Evolutionary conservation across 2,329 filamentous ascomycete species (phyloP), one percentile per base, ranked within the genome.

Genomic region (Myriangium duriaei): DNA sequence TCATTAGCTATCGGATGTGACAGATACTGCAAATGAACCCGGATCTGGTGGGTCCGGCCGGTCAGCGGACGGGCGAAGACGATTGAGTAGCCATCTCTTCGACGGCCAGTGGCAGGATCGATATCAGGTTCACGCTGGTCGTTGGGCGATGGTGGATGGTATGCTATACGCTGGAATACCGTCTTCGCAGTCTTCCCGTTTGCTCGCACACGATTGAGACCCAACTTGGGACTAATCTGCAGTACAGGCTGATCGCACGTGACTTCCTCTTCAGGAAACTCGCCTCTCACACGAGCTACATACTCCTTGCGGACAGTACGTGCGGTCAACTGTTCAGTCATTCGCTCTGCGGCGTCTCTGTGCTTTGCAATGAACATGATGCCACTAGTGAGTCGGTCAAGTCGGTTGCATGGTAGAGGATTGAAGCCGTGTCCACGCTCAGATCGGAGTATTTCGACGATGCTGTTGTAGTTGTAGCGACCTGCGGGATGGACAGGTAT

Each of bases 321-420:
- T 4, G 72, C 72, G 47, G 76, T 73, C 42, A 98, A 83, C 58
- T 94, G 81, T 30, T 69, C 63, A 39, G 79, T 76, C 48, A 98
- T 71, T 19, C 69, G 68, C 46, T 88, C 84, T 1, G 91, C 88
- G 0, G 82, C 83, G 51, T 76, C 74, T 26, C 78, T 69, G 45
- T 83, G 77, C 62, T 98, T 98, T 17, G 81, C 91, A 49, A 98
- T 78, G 58, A 98, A 98, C 88, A 98, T 96, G 55, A 98, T 82
- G 34, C 91, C 91, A 50, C 85, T 94, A 0, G 91, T 98, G 50
- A 98, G 64, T 37, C 91, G 71, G 56, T 98, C 91, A 17, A 98
- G 73, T n/a, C 91, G 71, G 53, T 98, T 94, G 63, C 88, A 96
- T 0, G 91, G 76, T 39, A 76, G 58, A 1, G 76, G 75, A 41